Percentiles rank a stretch among this genome's conserved stretches.
Conservation (phyloP, 495 filamentous ascomycete genomes). For the Glonium stellatum region DNA sequence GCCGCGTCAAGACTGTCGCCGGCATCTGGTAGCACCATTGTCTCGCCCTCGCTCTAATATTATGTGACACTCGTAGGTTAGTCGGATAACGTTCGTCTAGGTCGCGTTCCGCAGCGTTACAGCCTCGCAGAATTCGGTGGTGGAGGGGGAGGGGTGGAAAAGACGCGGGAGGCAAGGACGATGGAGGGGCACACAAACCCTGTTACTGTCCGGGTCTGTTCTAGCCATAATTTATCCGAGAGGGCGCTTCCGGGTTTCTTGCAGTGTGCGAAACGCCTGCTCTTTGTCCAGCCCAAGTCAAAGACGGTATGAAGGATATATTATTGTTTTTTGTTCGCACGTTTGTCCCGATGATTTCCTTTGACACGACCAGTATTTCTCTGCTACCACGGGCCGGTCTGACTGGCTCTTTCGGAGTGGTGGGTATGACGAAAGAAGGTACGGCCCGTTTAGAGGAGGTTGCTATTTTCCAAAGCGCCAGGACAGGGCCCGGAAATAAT, state of each 20-base stretch:
- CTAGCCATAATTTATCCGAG: slow-evolving; percentile 19
- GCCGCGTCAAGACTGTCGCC: slow-evolving; percentile 66
- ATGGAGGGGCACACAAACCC: slow-evolving; percentile 29
- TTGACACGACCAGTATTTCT: not conserved
- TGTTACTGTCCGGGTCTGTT: slow-evolving; percentile 19
- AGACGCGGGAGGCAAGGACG: slow-evolving; percentile 1
- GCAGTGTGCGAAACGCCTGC: not conserved
- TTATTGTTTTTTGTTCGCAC: too few species aligned
- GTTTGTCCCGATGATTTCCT: not conserved
- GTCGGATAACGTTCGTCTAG: not conserved
- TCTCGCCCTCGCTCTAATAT: slow-evolving; percentile 42
- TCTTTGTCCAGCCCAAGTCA: not conserved
- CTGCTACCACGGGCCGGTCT: not conserved
- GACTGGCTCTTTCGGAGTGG: not conserved
- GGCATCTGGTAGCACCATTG: slow-evolving; percentile 45
- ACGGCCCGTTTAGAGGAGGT: not conserved
- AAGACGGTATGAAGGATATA: not conserved
- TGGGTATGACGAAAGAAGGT: not conserved
- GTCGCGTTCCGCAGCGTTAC: not conserved
- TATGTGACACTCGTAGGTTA: not conserved
- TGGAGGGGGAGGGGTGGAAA: not conserved
- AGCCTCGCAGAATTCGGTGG: not conserved
- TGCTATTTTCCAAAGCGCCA: not conserved
- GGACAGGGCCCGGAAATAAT: not conserved
- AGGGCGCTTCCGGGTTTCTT: not conserved